Base-by-base conservation (phyloP, 2,329 filamentous ascomycete species). In the Neonectria magnoliae region DNA sequence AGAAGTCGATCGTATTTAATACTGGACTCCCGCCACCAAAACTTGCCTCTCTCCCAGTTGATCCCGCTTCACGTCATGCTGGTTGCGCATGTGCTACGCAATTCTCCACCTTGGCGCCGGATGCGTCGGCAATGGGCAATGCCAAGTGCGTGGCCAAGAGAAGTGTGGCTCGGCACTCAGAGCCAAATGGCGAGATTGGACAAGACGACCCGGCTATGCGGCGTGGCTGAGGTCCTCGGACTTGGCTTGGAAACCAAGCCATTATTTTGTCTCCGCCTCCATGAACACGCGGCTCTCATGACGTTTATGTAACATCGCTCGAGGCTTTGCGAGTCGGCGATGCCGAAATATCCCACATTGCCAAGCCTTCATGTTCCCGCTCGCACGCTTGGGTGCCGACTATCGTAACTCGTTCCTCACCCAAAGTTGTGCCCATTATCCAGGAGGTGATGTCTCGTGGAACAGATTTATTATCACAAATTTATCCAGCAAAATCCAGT, bases 61-160 rank as follows among this genome's bases (percentile, higher is more conserved):
- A 29, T 20, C 16, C 44, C 22, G 20, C 48, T 42, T 55, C 52
- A 27, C 47, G 56, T 53, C 55, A 52, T 57, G 16, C 45, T 22
- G 22, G 60, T 58, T 55, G 60, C 60, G 55, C 50, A 63, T 47
- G 50, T 29, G 11, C 36, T 41, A 29, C 33, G 38, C 18, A 20
- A 31, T 41, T 16, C 13, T 50, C 33, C 52, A 56, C 54, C 60
- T 63, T 63, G 60, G 60, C 60, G 33, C 29, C 60, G 60, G 60
- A 54, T 63, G 48, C 60, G 45, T 54, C 60, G 55, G 55, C 60
- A 63, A 27, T 29, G 51, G 54, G 33, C 48, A 22, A 31, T 25
- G 29, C 48, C 36, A 38, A 38, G 36, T 38, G 14, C 14, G 51
- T 22, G 52, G 54, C 60, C 50, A 50, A 58, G 60, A 18, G 29